Evolutionary conservation across 2,329 filamentous ascomycete species (phyloP), one percentile per base, ranked within the genome.

Genomic region (Pyricularia sp.): DNA sequence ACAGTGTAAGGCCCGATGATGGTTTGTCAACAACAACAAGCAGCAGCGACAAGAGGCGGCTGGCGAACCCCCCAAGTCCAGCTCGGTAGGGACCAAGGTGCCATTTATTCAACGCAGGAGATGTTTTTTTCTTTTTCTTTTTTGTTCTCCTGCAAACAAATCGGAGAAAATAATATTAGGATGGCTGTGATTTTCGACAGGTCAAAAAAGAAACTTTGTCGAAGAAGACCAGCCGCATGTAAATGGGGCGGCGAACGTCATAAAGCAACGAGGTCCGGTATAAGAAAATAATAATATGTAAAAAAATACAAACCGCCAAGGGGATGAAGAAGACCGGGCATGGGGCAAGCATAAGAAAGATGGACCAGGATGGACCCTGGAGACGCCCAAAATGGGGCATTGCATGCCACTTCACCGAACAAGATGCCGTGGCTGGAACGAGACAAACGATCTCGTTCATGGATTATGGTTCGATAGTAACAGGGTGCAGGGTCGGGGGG

Each of bases 41-140:
- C 59, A 17, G 23, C 59, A 26, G 10, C 25, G 25, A 28, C 59
- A 10, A 63, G 26, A 26, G 14, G 59, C 25, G 59, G 59, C 25
- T 28, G 25, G 25, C 59, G 59, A 28, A 50, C 59, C 33, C 59
- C 67, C 67, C 67, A 68, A 68, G 67, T 63, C 67, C 67, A 63
- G 67, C 67, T 68, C 55, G 67, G 59, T 25, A 30, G 58, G 63
- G 33, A 33, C 28, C 55, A 36, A 25, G 59, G 14, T 30, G 59
- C 59, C 59, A 63, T 63, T 63, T 63, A 63, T 63, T 28, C 59
- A 23, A 63, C 14, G 23, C 25, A 26, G 26, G 11, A 28, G 7
- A 23, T 14, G 2, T 61, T 61, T 63, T 28, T 30, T 64, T 30
- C 26, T 63, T 28, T 63, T 63, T 28, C 25, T 28, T 50, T 7